A percentile compares a stretch with the other conserved stretches of the same genome.
Conservation (phyloP, 306 rosid genomes). For the Abrus precatorius region DNA sequence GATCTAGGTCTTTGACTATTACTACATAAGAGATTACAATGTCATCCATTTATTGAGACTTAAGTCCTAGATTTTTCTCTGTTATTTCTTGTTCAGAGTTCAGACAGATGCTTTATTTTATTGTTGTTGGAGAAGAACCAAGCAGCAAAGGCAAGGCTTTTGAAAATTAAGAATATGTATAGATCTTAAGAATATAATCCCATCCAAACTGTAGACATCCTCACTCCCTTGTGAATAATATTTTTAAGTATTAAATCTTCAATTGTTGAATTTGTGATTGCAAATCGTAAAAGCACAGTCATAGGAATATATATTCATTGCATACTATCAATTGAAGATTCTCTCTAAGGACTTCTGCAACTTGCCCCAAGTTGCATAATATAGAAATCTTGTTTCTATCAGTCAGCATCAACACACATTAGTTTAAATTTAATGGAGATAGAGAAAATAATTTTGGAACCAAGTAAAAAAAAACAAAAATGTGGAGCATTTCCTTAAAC, state of each 20-base stretch:
- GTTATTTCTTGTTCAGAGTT: background rate
- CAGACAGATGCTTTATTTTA: background rate
- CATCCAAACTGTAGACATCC: background rate
- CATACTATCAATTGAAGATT: background rate
- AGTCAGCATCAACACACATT: conserved; percentile 7
- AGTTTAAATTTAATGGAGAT: background rate
- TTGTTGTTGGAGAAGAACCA: background rate
- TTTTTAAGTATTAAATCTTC: background rate
- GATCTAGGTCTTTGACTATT: background rate
- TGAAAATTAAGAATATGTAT: background rate
- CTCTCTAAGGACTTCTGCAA: background rate
- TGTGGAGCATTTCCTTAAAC: background rate
- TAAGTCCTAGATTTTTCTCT: background rate
- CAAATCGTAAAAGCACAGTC: background rate
- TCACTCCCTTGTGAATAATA: background rate
- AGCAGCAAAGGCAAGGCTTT: background rate
- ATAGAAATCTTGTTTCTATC: background rate
- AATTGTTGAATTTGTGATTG: background rate
- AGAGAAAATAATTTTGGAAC: background rate
- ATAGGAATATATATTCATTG: background rate
- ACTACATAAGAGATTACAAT: background rate
- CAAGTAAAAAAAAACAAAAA: background rate
- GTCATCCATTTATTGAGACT: conserved; percentile 3
- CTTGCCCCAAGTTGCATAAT: background rate
- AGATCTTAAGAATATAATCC: background rate